Conservation (phyloP, 148 eudicot species). For the Spergularia marina region DNA sequence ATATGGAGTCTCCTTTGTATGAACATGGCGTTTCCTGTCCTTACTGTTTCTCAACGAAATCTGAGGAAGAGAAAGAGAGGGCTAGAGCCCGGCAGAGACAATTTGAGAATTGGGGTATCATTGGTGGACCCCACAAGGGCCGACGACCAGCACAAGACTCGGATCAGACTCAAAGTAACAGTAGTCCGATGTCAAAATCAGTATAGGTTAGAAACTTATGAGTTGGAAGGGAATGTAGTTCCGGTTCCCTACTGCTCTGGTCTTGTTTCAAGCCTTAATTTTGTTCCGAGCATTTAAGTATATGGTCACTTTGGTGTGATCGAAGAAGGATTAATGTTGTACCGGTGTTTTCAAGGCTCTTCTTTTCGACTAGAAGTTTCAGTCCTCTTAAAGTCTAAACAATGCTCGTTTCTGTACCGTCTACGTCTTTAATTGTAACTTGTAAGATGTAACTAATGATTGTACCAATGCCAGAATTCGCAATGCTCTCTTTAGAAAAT, state of each 20-base stretch:
- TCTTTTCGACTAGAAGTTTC: too few relatives aligned
- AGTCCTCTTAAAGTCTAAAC: too few relatives aligned
- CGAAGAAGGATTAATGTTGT: too few relatives aligned
- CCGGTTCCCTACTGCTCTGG: neutral
- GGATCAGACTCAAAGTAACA: constrained; percentile 13
- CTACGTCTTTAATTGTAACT: too few relatives aligned
- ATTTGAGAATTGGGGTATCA: constrained; percentile 80
- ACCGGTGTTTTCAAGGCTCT: too few relatives aligned
- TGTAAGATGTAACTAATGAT: too few relatives aligned
- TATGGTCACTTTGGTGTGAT: too few relatives aligned
- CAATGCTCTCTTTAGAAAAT: too few relatives aligned
- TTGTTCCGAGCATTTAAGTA: neutral
- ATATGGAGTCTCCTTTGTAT: constrained; percentile 84
- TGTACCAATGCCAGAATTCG: too few relatives aligned
- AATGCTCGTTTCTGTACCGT: too few relatives aligned
- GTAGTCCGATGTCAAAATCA: constrained; percentile 39
- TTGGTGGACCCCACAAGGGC: constrained; percentile 95
- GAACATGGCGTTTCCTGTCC: constrained; percentile 83
- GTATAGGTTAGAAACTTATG: constrained; percentile 21
- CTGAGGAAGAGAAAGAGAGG: constrained; percentile 91
- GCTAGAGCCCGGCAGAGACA: constrained; percentile 96
- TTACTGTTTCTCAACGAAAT: constrained; percentile 68
- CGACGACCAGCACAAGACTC: constrained; percentile 45
- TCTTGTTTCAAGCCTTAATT: neutral
- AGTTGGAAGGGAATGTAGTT: constrained; percentile 1